Base-by-base conservation (phyloP, 164 flowering plant genomes). In the Echeveria elegans region DNA sequence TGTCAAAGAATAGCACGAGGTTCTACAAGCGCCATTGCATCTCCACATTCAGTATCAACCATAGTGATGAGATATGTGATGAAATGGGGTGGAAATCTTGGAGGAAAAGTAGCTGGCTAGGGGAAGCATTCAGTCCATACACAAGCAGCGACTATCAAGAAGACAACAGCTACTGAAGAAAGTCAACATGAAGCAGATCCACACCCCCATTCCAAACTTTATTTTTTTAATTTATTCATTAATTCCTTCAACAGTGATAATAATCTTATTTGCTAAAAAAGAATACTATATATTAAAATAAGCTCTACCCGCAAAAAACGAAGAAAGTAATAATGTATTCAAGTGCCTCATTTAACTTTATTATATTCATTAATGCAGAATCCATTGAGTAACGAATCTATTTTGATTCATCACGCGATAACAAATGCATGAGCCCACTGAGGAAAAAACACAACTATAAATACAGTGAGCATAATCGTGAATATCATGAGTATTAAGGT, bases 31-130 rank as follows among this genome's bases (percentile, higher is more conserved):
- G 89, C 72, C 86, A 84, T 34, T 91, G 99, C 84, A 87, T 88
- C 62, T 86, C 97, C 0, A 91, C 96, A 4, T 94, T 72, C 68
- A 91, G 93, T 36, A 94, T 91, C 75, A 86, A 87, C 40, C 96
- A 94, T 47, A 79, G 77, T 28, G 99, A 91, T 63, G 92, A 94
- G 41, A 82, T 94, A 9, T 91, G 95, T 63, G 79, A 85, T 72
- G 99, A 94, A 62, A 91, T 94, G 99, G 97, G 97, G 11, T 87
- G 88, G 93, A 77, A 26, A 6, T 71, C 88, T 14, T 89, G 90
- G 93, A 83, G 99, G 81, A 94, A 91, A 83, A 83, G 76, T 15
- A 84, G 64, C 75, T 87, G 89, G 92, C 47, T 88, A 1, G 63
- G 74, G 4, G 98, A 93, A 70, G 84, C 80, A 37, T 90, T 93